Evolutionary conservation across 352 stramenopile species (phyloP), one percentile per base, ranked within the genome.

Genomic region (Globisporangium apiculatum): DNA sequence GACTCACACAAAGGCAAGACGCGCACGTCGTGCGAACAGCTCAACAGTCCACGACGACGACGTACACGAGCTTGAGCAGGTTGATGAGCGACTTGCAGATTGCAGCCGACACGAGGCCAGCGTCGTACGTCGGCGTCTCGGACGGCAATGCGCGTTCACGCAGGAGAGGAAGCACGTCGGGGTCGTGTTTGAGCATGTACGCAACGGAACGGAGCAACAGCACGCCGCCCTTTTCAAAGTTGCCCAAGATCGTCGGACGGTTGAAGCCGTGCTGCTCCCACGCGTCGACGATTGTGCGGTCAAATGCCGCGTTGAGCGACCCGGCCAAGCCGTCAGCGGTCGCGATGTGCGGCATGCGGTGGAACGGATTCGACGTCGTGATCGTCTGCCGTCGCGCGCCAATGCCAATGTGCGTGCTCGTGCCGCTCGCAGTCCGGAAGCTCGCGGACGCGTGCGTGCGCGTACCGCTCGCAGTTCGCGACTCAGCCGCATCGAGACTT

Each of bases 201-300:
- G 74, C 68, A 24, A 94, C 62, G 4, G 68, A 75, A 55, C 75
- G 73, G 7, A 92, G 62, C 51, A 94, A 58, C 49, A 94, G 48
- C 7, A 90, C 77, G 7, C 84, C 84, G 14, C 84, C 82, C 36
- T 87, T 84, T 5, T 89, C 69, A 62, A 94, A 94, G 64, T 94
- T 94, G 11, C 71, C 69, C 36, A 89, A 62, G 11, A 92, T 67
- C 4, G 66, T 76, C 38, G 69, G 64, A 7, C 66, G 71, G 54
- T 89, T 88, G 55, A 91, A 92, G 0, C 84, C 84, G 55, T 89
- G 85, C 15, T 79, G 75, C 48, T 91, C 79, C 84, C 84, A 94
- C 5, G 77, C 59, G n/a, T 71, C 68, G 7, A 87, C 71, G 41
- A 87, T 65, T 0, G 60, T 37, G 11, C 66, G 68, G 35, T 79